Evolutionary conservation across 139 green algal species (phyloP).

Genomic region (Picochlorum sp.): DNA sequence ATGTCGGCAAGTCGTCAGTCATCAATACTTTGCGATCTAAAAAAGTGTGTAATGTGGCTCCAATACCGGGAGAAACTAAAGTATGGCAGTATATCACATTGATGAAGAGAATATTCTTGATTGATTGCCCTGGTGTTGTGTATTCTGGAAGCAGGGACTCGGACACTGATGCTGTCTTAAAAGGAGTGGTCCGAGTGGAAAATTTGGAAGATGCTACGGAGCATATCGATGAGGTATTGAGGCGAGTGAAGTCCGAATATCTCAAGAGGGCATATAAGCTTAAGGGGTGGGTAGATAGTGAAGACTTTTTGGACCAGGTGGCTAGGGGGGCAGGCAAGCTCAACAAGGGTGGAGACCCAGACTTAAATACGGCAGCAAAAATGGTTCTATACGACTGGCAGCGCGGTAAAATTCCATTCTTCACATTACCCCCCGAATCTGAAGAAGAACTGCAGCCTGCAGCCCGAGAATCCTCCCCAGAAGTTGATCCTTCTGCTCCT

Average conservation of each 20-base stretch:
- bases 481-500: too few relatives aligned
- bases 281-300: slow-evolving; percentile 58
- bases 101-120: slow-evolving; percentile 98
- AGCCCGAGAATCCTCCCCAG: too few relatives aligned
- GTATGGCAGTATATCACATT: slow-evolving; percentile 99
- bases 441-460: slow-evolving; percentile 17
- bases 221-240: slow-evolving; percentile 65
- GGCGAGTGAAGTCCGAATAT: slow-evolving; percentile 77
- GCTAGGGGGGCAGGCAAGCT: slow-evolving; percentile 58
- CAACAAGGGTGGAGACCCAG: slow-evolving; percentile 77
- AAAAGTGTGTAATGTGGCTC: slow-evolving; percentile 93
- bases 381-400: slow-evolving; percentile 99
- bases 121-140: slow-evolving; percentile 97
- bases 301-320: slow-evolving; percentile 91
- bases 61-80: slow-evolving; percentile 95
- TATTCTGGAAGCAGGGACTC: slow-evolving; percentile 77
- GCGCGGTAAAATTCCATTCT: slow-evolving; percentile 94
- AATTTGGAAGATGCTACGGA: slow-evolving; percentile 85
- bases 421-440: slow-evolving; percentile 72
- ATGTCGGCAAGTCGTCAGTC: slow-evolving; percentile 96
- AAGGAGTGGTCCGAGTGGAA: slow-evolving; percentile 90
- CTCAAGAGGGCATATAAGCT: slow-evolving; percentile 77
- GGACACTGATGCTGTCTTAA: slow-evolving; percentile 85
- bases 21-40: slow-evolving; percentile 98
- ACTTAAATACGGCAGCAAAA: slow-evolving; percentile 87